These are phyloP conservation scores for Papilionanthe hybrid DNA, from an alignment of 116 monocot species.

Conservation along the genomic window DNA sequence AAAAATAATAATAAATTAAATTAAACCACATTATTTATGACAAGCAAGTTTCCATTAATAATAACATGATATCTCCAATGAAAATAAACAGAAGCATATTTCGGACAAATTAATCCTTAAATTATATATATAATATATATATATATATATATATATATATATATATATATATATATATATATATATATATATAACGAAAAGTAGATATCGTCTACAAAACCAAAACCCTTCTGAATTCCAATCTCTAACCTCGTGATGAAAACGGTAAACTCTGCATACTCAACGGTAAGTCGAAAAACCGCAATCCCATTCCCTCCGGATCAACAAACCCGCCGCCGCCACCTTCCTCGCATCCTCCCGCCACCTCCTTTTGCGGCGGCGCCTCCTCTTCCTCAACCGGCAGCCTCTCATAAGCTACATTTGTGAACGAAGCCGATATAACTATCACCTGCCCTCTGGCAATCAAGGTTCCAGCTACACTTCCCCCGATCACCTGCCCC, in stretches of 20 bases:
- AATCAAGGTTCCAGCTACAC: slow-evolving; percentile 25
- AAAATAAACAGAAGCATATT: neutral
- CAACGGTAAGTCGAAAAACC: slow-evolving; percentile 23
- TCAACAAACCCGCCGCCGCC: neutral
- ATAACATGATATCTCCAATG: too few species aligned
- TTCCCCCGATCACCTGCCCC: slow-evolving; percentile 35
- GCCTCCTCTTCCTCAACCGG: slow-evolving; percentile 29
- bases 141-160: too few species aligned
- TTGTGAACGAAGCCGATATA: slow-evolving; percentile 36
- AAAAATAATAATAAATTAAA: too few species aligned
- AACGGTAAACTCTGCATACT: slow-evolving; percentile 1
- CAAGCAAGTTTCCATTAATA: too few species aligned
- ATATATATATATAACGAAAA: too few species aligned
- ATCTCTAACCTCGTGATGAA: neutral
- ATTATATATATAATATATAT: too few species aligned
- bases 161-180: too few species aligned
- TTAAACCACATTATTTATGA: too few species aligned
- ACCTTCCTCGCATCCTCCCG: neutral
- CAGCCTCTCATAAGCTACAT: slow-evolving; percentile 34
- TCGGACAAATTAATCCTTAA: too few species aligned
- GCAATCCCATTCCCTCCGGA: slow-evolving; percentile 1
- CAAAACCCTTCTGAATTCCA: neutral
- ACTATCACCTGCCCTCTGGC: slow-evolving; percentile 35
- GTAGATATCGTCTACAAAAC: neutral
- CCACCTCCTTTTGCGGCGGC: neutral